Conservation (phyloP, 805 yeast genomes). For the Cyberlindnera xishuangbannaensis region DNA sequence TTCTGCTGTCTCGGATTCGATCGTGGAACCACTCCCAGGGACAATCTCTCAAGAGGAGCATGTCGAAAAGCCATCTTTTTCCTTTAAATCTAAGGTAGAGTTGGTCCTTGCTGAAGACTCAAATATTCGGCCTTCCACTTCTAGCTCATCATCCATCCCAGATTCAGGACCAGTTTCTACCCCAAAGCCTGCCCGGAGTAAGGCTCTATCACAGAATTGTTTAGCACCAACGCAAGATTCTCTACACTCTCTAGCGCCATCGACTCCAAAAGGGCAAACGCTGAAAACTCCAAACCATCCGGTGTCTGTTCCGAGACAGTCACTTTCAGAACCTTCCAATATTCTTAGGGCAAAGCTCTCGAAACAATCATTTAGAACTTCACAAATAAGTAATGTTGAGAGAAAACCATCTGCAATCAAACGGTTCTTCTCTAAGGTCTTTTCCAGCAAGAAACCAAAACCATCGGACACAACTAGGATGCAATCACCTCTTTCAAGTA, state of each 20-base stretch:
- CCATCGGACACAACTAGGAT: not conserved
- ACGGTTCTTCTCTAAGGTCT: conserved; percentile 18
- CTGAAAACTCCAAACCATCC: not conserved
- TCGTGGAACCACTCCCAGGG: not conserved
- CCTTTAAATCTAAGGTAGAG: not conserved
- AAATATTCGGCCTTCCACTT: not conserved
- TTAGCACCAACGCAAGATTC: no score
- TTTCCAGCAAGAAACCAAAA: conserved; percentile 9
- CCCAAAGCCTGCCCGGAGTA: no score
- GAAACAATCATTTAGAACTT: not conserved
- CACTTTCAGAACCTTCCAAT: not conserved
- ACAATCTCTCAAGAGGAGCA: not conserved
- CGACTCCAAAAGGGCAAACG: not conserved
- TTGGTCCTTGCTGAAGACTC: not conserved
- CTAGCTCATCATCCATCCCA: no score
- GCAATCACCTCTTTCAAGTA: not conserved
- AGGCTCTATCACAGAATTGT: no score
- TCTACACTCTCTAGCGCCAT: no score
- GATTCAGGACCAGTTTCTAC: no score
- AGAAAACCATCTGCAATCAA: conserved; percentile 21
- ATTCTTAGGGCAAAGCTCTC: not conserved
- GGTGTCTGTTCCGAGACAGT: not conserved
- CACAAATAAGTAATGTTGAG: conserved; percentile 7
- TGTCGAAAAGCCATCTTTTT: no score
- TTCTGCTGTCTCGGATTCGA: not conserved